Conservation (phyloP, 768 basidiomycete species). For the Lyophyllum semitale region DNA sequence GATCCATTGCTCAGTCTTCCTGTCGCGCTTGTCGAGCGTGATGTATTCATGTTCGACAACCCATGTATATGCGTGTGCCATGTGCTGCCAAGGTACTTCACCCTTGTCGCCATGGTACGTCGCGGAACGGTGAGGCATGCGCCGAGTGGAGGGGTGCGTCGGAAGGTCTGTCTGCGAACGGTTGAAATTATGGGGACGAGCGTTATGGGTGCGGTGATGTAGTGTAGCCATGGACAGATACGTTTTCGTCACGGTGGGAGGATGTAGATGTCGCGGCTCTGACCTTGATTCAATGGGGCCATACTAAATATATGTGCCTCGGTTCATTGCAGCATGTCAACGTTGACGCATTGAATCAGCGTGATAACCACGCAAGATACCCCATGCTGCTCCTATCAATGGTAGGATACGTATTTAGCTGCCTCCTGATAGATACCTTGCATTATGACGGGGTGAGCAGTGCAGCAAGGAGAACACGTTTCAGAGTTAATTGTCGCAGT, state of each 20-base stretch:
- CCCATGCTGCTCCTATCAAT: constrained; percentile 10
- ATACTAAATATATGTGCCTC: constrained; percentile 14
- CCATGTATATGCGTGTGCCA: constrained; percentile 48
- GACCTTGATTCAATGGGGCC: constrained; percentile 6
- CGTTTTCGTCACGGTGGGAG: neutral
- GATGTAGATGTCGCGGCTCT: neutral
- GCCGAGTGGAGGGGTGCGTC: constrained; percentile 4
- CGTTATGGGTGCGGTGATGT: constrained; percentile 3
- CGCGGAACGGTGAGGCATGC: constrained; percentile 3
- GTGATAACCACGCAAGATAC: constrained; percentile 34
- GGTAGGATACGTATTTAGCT: neutral
- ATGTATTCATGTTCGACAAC: constrained; percentile 55
- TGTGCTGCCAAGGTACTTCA: constrained; percentile 40
- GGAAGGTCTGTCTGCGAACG: constrained; percentile 8
- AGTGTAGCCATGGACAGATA: constrained; percentile 11
- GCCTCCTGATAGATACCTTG: neutral
- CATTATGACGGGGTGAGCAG: neutral
- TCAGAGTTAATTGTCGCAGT: constrained; percentile 4
- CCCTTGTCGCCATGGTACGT: constrained; percentile 11
- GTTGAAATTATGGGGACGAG: constrained; percentile 4
- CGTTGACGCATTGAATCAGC: constrained; percentile 31
- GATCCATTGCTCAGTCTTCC: constrained; percentile 68
- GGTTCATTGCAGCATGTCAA: constrained; percentile 15
- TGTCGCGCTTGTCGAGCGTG: constrained; percentile 42
- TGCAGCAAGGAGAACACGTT: constrained; percentile 20